These are phyloP conservation scores for Skeletonema grethae DNA, from an alignment of 108 stramenopile genomes.

Conservation along the genomic window DNA sequence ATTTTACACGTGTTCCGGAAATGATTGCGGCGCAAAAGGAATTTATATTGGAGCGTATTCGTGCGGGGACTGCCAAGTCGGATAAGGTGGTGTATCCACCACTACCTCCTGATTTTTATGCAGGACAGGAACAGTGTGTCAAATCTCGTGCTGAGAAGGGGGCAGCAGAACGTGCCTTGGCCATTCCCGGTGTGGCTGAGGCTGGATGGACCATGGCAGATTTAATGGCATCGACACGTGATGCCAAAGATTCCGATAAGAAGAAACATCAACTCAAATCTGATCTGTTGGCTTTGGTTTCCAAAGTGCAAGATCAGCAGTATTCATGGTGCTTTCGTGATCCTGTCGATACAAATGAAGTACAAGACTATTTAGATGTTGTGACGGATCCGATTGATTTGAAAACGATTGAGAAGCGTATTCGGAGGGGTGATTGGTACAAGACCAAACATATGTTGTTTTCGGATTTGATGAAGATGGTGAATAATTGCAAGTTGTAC, in stretches of 20 bases:
- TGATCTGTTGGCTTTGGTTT: constrained; percentile 68
- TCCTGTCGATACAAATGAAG: constrained; percentile 87
- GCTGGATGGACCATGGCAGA: constrained; percentile 95
- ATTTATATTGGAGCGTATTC: constrained; percentile 68
- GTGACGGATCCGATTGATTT: constrained; percentile 91
- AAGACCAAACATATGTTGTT: constrained; percentile 76
- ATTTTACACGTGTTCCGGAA: constrained; percentile 87
- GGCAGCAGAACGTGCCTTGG: constrained; percentile 67
- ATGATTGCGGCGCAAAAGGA: constrained; percentile 78
- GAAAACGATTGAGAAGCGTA: constrained; percentile 80
- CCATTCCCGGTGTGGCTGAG: constrained; percentile 88
- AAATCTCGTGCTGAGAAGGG: constrained; percentile 41
- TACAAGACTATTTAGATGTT: constrained; percentile 88
- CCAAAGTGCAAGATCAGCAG: constrained; percentile 87
- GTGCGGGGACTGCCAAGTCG: constrained; percentile 56
- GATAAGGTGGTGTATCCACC: constrained; percentile 69
- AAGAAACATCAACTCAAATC: constrained; percentile 70
- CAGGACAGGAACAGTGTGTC: constrained; percentile 52
- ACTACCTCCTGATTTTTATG: constrained; percentile 57
- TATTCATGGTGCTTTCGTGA: constrained; percentile 94
- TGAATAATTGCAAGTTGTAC: constrained; percentile 92
- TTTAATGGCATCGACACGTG: constrained; percentile 59
- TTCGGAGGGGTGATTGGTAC: constrained; percentile 87
- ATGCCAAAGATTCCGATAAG: constrained; percentile 74
- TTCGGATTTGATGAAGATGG: constrained; percentile 91